phyloP scores from a whole-genome alignment of 106 monocot species.

The Allium fistulosum region DNA sequence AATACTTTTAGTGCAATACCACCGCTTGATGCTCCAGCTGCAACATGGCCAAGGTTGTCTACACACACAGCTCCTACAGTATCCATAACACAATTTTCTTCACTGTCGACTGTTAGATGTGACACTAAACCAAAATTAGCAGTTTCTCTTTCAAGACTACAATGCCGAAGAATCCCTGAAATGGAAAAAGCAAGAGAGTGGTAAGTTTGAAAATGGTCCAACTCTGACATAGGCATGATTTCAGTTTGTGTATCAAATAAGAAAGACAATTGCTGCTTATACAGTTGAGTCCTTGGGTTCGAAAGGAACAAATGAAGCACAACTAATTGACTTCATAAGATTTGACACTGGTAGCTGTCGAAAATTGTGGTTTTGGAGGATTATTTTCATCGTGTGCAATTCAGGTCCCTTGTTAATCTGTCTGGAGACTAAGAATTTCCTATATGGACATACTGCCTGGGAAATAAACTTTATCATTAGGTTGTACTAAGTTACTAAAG shows the following conservation, averaged over 20 bases:
- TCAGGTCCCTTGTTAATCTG: too few relatives aligned
- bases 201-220: not conserved
- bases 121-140: not conserved
- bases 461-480: too few relatives aligned
- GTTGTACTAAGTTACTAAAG: too few relatives aligned
- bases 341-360: too few relatives aligned
- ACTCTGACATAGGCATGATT: too few relatives aligned
- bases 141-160: slow-evolving; percentile 8
- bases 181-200: not conserved
- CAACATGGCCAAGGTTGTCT: slow-evolving; percentile 63
- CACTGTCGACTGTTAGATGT: slow-evolving; percentile 4
- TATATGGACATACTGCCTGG: too few relatives aligned
- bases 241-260: not conserved
- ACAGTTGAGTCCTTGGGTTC: not conserved
- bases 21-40: slow-evolving; percentile 93
- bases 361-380: too few relatives aligned
- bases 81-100: slow-evolving; percentile 67
- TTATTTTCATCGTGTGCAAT: too few relatives aligned
- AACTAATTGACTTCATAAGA: too few relatives aligned
- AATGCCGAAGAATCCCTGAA: slow-evolving; percentile 16
- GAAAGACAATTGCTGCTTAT: not conserved
- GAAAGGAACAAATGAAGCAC: not conserved
- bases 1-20: slow-evolving; percentile 91
- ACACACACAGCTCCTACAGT: slow-evolving; percentile 96
- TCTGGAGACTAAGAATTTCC: too few relatives aligned